A percentile compares a stretch with the other conserved stretches of the same genome.
These are phyloP conservation scores for Tulasnella sp. DNA, from an alignment of 768 basidiomycete genomes.

Conservation along the genomic window DNA sequence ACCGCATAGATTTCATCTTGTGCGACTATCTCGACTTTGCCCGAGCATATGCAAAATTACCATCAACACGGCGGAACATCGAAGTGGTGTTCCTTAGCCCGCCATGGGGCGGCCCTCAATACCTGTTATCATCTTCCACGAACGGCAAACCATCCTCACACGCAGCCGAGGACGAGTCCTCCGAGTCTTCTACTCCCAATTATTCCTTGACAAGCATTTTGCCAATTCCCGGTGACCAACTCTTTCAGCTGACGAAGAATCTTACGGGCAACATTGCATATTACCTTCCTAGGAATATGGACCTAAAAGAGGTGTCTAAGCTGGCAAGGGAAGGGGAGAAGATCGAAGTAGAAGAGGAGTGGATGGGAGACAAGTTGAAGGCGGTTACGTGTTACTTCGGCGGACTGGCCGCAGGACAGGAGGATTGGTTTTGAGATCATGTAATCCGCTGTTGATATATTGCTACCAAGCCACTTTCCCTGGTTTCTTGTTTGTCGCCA, in stretches of 20 bases:
- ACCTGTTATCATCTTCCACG: conserved; percentile 45
- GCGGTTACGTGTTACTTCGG: conserved; percentile 94
- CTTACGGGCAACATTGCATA: conserved; percentile 77
- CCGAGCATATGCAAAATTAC: conserved; percentile 43
- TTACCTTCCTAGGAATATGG: conserved; percentile 80
- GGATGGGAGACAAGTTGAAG: conserved; percentile 91
- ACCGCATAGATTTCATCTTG: conserved; percentile 91
- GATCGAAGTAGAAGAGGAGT: conserved; percentile 93
- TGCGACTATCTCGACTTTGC: conserved; percentile 83
- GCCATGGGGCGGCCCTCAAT: conserved; percentile 89
- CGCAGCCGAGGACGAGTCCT: conserved; percentile 25
- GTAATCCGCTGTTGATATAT: not conserved
- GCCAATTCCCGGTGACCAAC: conserved; percentile 77
- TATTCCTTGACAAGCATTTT: conserved; percentile 55
- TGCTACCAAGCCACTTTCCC: too few relatives aligned
- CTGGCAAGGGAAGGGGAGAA: conserved; percentile 49
- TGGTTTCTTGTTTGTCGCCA: not conserved
- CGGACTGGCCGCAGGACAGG: conserved; percentile 68
- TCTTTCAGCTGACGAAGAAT: conserved; percentile 69
- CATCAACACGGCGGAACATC: conserved; percentile 39
- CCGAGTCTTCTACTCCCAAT: conserved; percentile 54
- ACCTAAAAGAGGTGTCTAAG: conserved; percentile 63
- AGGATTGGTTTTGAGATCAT: conserved; percentile 43
- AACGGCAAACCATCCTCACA: conserved; percentile 1
- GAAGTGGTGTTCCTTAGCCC: conserved; percentile 92